A percentile compares a stretch with the other conserved stretches of the same genome.
phyloP scores from a whole-genome alignment of 345 rosid genomes.

The Boechera divaricarpa region DNA sequence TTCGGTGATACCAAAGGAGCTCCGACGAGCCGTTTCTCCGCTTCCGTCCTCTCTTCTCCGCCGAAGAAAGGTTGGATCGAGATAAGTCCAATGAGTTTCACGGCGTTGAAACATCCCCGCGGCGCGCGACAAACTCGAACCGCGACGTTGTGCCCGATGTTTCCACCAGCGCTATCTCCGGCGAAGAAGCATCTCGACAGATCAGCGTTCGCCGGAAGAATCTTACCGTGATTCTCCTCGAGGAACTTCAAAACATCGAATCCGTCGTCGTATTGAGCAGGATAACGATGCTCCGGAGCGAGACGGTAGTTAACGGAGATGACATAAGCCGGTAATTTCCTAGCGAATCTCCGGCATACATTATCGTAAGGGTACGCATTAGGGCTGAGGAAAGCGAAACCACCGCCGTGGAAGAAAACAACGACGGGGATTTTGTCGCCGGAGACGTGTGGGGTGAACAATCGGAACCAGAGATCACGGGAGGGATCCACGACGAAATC shows the following conservation, averaged over 20 bases:
- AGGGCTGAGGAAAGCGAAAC: slow-evolving; percentile 70
- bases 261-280: slow-evolving; percentile 80
- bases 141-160: slow-evolving; percentile 78
- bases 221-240: slow-evolving; percentile 41
- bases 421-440: slow-evolving; percentile 59
- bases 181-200: slow-evolving; percentile 61
- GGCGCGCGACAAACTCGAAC: slow-evolving; percentile 43
- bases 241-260: slow-evolving; percentile 65
- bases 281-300: slow-evolving; percentile 74
- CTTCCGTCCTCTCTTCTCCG: slow-evolving; percentile 73
- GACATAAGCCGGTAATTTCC: slow-evolving; percentile 58
- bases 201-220: slow-evolving; percentile 64
- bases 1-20: slow-evolving; percentile 50
- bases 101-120: not conserved
- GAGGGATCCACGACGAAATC: slow-evolving; percentile 62
- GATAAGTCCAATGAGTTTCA: slow-evolving; percentile 57
- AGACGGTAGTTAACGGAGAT: slow-evolving; percentile 83
- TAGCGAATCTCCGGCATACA: slow-evolving; percentile 69
- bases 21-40: slow-evolving; percentile 55
- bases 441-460: slow-evolving; percentile 52
- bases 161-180: slow-evolving; percentile 89
- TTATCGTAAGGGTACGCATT: slow-evolving; percentile 57
- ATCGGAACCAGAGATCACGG: slow-evolving; percentile 82
- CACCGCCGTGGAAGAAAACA: slow-evolving; percentile 88
- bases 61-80: slow-evolving; percentile 85